phyloP scores from a whole-genome alignment of 108 stramenopile genomes.

The Discostella stelligeroides region DNA sequence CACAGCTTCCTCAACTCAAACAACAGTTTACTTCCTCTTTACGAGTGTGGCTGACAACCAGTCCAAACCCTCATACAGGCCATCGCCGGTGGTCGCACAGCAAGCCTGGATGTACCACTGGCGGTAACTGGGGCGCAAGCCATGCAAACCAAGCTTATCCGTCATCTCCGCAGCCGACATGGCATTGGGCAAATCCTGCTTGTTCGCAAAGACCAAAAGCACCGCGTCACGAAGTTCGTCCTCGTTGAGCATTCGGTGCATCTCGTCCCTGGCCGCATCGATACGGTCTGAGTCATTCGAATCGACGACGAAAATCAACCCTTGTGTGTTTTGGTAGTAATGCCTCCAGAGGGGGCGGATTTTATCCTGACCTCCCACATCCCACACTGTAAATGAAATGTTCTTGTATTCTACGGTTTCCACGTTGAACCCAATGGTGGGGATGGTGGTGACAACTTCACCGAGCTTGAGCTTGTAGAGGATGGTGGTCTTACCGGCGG shows the following conservation, averaged over 20 bases:
- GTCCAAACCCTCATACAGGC: slow-evolving; percentile 97
- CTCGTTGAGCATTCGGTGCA: slow-evolving; percentile 95
- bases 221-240: slow-evolving; percentile 95
- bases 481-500: slow-evolving; percentile 99
- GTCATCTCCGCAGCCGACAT: slow-evolving; percentile 95
- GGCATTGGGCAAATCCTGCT: slow-evolving; percentile 97
- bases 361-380: slow-evolving; percentile 99
- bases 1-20: no score
- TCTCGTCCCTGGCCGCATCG: slow-evolving; percentile 94
- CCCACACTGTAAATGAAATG: slow-evolving; percentile 96
- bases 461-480: slow-evolving; percentile 99
- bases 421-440: slow-evolving; percentile 98
- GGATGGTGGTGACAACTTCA: slow-evolving; percentile 98
- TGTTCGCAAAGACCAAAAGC: slow-evolving; percentile 97
- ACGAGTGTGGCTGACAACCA: no score
- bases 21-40: no score
- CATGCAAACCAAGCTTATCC: slow-evolving; percentile 92
- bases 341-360: slow-evolving; percentile 98
- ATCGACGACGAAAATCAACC: slow-evolving; percentile 98
- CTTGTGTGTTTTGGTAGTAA: slow-evolving; percentile 99
- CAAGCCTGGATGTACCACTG: slow-evolving; percentile 99
- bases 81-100: slow-evolving; percentile 97
- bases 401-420: slow-evolving; percentile 97
- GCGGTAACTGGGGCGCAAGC: slow-evolving; percentile 88
- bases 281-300: slow-evolving; percentile 97